Evolutionary conservation across 495 filamentous ascomycete genomes (phyloP).

Genomic region (Aspergillus hancockii): DNA sequence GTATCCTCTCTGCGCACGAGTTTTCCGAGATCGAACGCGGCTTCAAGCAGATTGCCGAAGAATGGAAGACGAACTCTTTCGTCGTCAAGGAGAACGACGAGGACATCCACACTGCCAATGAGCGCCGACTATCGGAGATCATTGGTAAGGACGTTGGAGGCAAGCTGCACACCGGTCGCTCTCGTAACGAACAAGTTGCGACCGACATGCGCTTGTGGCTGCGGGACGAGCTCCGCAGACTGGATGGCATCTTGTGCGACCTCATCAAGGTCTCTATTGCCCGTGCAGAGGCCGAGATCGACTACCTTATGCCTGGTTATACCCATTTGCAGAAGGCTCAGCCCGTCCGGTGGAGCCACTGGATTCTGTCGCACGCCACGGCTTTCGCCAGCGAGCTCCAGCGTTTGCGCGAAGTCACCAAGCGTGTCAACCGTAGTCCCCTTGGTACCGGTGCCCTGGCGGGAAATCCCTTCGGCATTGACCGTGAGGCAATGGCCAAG

Average conservation of each 20-base stretch:
- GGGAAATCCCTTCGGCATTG: conserved; percentile 90
- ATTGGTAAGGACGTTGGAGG: conserved; percentile 85
- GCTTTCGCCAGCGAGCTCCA: conserved; percentile 78
- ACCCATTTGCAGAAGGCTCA: conserved; percentile 92
- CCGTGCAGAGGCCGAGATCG: conserved; percentile 78
- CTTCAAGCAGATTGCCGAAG: conserved; percentile 67
- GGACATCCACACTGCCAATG: conserved; percentile 92
- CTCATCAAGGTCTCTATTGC: conserved; percentile 71
- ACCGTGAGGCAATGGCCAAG: conserved; percentile 82
- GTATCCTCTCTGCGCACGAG: conserved; percentile 74
- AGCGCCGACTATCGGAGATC: conserved; percentile 85
- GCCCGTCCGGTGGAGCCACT: conserved; percentile 87
- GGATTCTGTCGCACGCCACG: conserved; percentile 76
- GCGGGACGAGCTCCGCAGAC: conserved; percentile 69
- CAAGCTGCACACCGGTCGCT: conserved; percentile 91
- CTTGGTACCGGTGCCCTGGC: conserved; percentile 85
- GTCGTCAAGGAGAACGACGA: conserved; percentile 49
- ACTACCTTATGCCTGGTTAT: conserved; percentile 66
- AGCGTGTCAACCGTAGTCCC: conserved; percentile 74
- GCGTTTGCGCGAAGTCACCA: conserved; percentile 72
- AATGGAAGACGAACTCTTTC: conserved; percentile 64
- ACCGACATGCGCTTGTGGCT: conserved; percentile 95
- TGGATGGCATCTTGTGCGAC: conserved; percentile 68
- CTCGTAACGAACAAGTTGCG: conserved; percentile 90
- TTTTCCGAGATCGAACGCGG: conserved; percentile 76